Percentiles rank a stretch among this genome's conserved stretches.
Conservation (phyloP, 768 basidiomycete genomes). For the Kwoniella sp. region DNA sequence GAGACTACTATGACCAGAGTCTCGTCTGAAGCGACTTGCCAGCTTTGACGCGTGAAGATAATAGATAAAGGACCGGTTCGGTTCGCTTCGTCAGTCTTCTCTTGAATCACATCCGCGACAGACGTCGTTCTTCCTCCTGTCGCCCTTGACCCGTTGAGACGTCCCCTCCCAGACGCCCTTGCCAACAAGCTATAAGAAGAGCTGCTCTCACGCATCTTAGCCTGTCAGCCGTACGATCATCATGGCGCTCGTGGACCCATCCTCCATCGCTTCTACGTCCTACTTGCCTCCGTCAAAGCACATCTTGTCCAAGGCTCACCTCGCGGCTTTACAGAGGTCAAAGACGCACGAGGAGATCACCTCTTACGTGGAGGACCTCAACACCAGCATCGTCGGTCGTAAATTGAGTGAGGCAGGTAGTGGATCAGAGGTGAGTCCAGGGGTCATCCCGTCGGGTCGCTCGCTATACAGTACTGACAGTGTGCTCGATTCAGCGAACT, state of each 20-base stretch:
- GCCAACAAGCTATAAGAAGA: too few species aligned
- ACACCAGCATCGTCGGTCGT: slow-evolving; percentile 67
- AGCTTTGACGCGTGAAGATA: too few species aligned
- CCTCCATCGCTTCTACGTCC: not conserved
- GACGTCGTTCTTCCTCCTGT: too few species aligned
- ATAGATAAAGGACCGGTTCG: too few species aligned
- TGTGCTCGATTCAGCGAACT: slow-evolving; percentile 56
- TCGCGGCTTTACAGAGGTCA: slow-evolving; percentile 75
- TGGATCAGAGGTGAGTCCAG: slow-evolving; percentile 56
- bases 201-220: too few species aligned
- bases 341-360: slow-evolving; percentile 65
- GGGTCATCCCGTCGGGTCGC: not conserved
- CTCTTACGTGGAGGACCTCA: slow-evolving; percentile 68
- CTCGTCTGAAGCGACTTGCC: too few species aligned
- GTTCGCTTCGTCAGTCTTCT: too few species aligned
- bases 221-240: too few species aligned
- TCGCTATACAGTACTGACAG: not conserved
- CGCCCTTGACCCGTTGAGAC: too few species aligned
- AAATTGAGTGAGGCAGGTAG: slow-evolving; percentile 67
- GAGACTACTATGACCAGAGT: too few species aligned
- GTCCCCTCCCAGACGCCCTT: too few species aligned
- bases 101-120: too few species aligned
- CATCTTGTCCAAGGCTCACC: slow-evolving; percentile 71
- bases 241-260: not conserved
- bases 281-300: slow-evolving; percentile 53